Base-by-base conservation (phyloP, 108 stramenopile genomes). In the Phaeodactylum tricornutum region DNA sequence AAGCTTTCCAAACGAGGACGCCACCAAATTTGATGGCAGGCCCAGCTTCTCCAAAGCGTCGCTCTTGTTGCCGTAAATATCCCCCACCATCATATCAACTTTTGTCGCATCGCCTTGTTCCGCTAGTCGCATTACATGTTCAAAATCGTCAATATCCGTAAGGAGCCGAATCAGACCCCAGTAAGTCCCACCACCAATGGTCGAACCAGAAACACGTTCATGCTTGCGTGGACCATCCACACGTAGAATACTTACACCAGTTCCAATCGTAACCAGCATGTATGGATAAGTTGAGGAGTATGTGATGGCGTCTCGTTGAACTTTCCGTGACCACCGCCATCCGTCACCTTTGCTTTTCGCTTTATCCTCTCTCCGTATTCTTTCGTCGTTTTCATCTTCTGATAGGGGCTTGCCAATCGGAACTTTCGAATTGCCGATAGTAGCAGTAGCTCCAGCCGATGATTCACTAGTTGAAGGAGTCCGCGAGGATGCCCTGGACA, bases 181-280 rank as follows among this genome's bases (percentile, higher is more conserved):
- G 59, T 96, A 99, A 0, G 98, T 99, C 22, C 96, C 98, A 14
- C 98, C 98, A 12, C 98, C 98, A 33, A 99, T 92, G 19, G 95
- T 89, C 17, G 94, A 94, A 34, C 98, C 98, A 46, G 91, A 93
- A 28, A 99, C 87, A 43, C 98, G 95, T 47, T 93, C 89, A 57
- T 91, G 92, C n/a, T 74, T 61, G 21, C 93, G 67, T 5, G 96
- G 95, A 0, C 94, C 94, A 30, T 96, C 92, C 5, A 98, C 96
- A 19, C 92, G 71, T 29, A 96, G 49, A 46, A 98, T 90, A 46
- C 81, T 84, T 6, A 98, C 97, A 7, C 98, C 98, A 0, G 96
- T 95, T 0, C 98, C 98, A 53, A 99, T 94, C 8, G 85, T 90
- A 0, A 98, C 98, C 27, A 99, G 63, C 20, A 99, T 61, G 52